Base-by-base conservation (phyloP, 140 eudicot genomes). In the Bidens hawaiensis region DNA sequence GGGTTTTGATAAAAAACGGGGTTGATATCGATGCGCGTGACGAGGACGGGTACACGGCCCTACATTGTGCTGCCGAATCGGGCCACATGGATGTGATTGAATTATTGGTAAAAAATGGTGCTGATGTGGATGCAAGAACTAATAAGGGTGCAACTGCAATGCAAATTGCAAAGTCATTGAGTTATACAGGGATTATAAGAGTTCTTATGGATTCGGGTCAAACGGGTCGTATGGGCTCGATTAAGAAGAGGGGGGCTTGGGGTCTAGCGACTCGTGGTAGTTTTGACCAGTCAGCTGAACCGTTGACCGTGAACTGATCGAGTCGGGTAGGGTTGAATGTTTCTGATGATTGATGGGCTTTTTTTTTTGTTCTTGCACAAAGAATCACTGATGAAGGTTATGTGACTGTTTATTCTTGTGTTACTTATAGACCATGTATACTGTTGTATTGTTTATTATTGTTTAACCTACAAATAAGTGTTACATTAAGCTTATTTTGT, bases 1-100 rank as follows among this genome's bases (percentile, higher is more conserved):
- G 74, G 15, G 16, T 73, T 21, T 36, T 87, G 43, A 76, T 87
- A 5, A 85, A 78, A 19, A 78, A 76, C n/a, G 95, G 95, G 4
- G 51, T 74, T 6, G 88, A 83, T 16, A 34, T 81, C 1, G 64
- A 81, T 30, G 80, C 88, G 0, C 75, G 77, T 6, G 95, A 87
- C 23, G 78, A 76, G 47, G 88, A 83, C n/a, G 95, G 95, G 6
- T 87, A 87, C 47, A 83, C 82, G 3, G 86, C 95, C 16, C 58
- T 87, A 58, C 85, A 78, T 45, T 87, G 95, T 63, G 95, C 82
- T 0, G 95, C 68, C 47, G 93, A 83, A 31, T 49, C 86, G 0
- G 95, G 95, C 9, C 82, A 83, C 7, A 62, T 60, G 40, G 84
- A 87, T 17, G 88, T 83, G 27, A 38, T 78, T 4, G 93, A 87